Percentiles rank a stretch among this genome's conserved stretches.
Evolutionary conservation across 2,329 filamentous ascomycete genomes (phyloP).

Genomic region (Alternaria sp.): DNA sequence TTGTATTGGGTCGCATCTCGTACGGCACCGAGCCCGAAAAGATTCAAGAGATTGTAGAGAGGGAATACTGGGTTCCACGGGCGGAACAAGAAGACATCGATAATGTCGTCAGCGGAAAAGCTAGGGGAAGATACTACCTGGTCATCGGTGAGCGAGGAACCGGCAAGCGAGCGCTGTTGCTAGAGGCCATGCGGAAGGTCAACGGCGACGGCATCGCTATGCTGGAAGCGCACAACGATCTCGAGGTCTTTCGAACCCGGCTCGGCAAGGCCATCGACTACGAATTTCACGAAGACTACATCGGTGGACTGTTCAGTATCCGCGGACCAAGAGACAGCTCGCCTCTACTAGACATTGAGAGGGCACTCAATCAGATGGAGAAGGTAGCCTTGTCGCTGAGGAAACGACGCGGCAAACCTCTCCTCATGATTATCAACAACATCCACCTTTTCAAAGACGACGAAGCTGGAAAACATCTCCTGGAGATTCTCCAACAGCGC

Average conservation of each 20-base stretch:
- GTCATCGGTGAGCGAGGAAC: constrained; percentile 95
- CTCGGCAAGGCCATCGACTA: constrained; percentile 94
- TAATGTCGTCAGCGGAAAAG: constrained; percentile 77
- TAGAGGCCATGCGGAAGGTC: constrained; percentile 92
- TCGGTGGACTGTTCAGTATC: constrained; percentile 93
- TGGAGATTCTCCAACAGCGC: constrained; percentile 92
- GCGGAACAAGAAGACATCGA: constrained; percentile 83
- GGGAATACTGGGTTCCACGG: constrained; percentile 80
- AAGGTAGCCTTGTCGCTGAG: constrained; percentile 85
- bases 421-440: constrained; percentile 92
- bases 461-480: constrained; percentile 85
- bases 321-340: constrained; percentile 90
- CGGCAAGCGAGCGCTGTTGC: constrained; percentile 92
- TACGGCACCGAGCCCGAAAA: constrained; percentile 39
- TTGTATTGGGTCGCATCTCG: constrained; percentile 41
- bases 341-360: constrained; percentile 91
- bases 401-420: constrained; percentile 68
- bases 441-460: constrained; percentile 91
- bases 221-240: constrained; percentile 93
- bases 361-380: constrained; percentile 95
- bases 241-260: constrained; percentile 92
- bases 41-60: constrained; percentile 46
- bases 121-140: constrained; percentile 85
- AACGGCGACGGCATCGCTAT: constrained; percentile 89
- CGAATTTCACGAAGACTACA: constrained; percentile 97